Percentiles rank a stretch among this genome's conserved stretches.
Conservation (phyloP, 768 basidiomycete genomes). For the Tylopilus balloui region DNA sequence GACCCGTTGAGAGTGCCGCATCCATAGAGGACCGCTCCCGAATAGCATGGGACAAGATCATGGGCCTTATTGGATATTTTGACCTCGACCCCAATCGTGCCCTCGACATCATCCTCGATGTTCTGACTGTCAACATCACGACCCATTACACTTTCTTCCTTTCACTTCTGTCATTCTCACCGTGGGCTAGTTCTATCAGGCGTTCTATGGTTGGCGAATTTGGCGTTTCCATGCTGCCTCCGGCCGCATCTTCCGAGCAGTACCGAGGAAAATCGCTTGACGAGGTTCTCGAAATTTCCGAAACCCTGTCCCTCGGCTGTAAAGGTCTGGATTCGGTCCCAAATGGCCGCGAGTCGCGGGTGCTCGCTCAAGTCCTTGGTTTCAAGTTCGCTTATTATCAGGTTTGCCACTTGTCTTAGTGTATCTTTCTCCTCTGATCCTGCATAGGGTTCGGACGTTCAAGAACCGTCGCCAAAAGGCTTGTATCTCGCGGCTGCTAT, state of each 20-base stretch:
- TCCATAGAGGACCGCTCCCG: slow-evolving; percentile 61
- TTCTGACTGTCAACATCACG: slow-evolving; percentile 75
- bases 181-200: slow-evolving; percentile 66
- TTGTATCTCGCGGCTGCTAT: slow-evolving; percentile 82
- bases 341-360: slow-evolving; percentile 44
- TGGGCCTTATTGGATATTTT: slow-evolving; percentile 91
- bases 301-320: slow-evolving; percentile 24
- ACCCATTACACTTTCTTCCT: slow-evolving; percentile 89
- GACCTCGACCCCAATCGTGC: slow-evolving; percentile 94
- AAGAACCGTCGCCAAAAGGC: slow-evolving; percentile 61
- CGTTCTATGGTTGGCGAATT: slow-evolving; percentile 26
- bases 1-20: slow-evolving; percentile 54
- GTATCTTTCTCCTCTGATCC: slow-evolving; percentile 13
- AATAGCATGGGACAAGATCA: slow-evolving; percentile 76
- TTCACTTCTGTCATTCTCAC: slow-evolving; percentile 78
- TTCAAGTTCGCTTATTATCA: slow-evolving; percentile 95
- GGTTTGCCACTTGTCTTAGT: slow-evolving; percentile 40
- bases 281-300: slow-evolving; percentile 57
- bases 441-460: slow-evolving; percentile 49
- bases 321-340: slow-evolving; percentile 10
- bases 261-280: slow-evolving; percentile 63
- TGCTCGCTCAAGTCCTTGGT: slow-evolving; percentile 89
- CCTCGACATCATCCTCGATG: slow-evolving; percentile 89
- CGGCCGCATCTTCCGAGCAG: slow-evolving; percentile 35
- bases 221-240: slow-evolving; percentile 36